These are phyloP conservation scores for Ogataea methanolica DNA, from an alignment of 805 yeast genomes.

Conservation along the genomic window DNA sequence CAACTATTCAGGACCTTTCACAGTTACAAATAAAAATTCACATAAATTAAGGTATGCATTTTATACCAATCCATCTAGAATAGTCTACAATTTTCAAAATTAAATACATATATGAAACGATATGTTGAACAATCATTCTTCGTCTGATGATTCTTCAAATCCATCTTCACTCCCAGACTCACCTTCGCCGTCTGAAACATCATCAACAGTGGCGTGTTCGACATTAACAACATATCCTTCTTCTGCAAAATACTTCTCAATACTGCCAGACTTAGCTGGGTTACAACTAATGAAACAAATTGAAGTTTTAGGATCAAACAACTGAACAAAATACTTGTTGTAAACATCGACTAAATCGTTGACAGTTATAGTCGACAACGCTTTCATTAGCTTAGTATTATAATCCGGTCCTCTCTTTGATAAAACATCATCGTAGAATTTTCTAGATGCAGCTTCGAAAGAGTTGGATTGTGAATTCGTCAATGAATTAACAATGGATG, in stretches of 20 bases:
- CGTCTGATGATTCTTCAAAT: conserved; percentile 17
- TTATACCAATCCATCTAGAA: no score
- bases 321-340: conserved; percentile 54
- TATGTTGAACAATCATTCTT: not conserved
- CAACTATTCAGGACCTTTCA: no score
- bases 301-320: conserved; percentile 57
- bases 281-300: conserved; percentile 70
- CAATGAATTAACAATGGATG: conserved; percentile 66
- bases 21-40: no score
- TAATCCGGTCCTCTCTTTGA: conserved; percentile 69
- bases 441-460: conserved; percentile 59
- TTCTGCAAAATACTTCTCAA: conserved; percentile 41
- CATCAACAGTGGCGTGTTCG: conserved; percentile 41
- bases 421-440: conserved; percentile 62
- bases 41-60: no score
- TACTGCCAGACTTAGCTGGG: conserved; percentile 49
- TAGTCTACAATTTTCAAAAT: no score
- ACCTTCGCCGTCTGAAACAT: conserved; percentile 17
- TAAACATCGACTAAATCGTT: conserved; percentile 48
- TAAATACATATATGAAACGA: no score
- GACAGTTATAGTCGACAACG: conserved; percentile 47
- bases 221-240: conserved; percentile 57
- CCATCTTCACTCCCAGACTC: conserved; percentile 30
- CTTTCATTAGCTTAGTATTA: conserved; percentile 46
- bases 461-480: conserved; percentile 67